These are phyloP conservation scores for Meredithiella fracta DNA, from an alignment of 2,329 filamentous ascomycete genomes.

Conservation along the genomic window DNA sequence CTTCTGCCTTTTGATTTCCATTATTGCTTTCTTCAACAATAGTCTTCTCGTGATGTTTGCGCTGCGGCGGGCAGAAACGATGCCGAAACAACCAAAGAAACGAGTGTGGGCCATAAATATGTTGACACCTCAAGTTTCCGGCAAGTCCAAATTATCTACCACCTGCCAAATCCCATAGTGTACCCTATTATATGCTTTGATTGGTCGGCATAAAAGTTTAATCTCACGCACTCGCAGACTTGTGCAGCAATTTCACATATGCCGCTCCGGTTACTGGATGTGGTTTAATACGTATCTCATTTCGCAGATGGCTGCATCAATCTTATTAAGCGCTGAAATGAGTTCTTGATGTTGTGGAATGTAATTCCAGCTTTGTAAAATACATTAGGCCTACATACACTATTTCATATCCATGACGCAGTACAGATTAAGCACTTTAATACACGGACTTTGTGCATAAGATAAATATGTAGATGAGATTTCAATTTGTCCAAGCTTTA, in stretches of 20 bases:
- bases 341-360: background rate
- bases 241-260: background rate
- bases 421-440: background rate
- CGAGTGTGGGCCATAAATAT: slow-evolving; percentile 1
- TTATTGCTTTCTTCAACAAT: too few relatives aligned
- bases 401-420: background rate
- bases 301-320: background rate
- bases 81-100: background rate
- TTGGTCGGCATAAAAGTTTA: background rate
- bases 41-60: background rate
- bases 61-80: slow-evolving; percentile 3
- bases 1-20: too few relatives aligned
- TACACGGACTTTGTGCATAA: background rate
- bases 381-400: background rate
- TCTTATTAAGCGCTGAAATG: background rate
- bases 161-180: background rate
- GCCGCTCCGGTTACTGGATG: background rate
- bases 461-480: background rate
- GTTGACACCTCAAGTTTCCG: background rate
- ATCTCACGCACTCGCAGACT: background rate
- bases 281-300: background rate
- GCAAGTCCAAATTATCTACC: background rate
- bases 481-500: background rate
- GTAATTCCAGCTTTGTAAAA: background rate
- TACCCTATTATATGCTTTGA: background rate